Conservation (phyloP, 495 filamentous ascomycete species). For the Pyrenopolyporus hunteri region DNA sequence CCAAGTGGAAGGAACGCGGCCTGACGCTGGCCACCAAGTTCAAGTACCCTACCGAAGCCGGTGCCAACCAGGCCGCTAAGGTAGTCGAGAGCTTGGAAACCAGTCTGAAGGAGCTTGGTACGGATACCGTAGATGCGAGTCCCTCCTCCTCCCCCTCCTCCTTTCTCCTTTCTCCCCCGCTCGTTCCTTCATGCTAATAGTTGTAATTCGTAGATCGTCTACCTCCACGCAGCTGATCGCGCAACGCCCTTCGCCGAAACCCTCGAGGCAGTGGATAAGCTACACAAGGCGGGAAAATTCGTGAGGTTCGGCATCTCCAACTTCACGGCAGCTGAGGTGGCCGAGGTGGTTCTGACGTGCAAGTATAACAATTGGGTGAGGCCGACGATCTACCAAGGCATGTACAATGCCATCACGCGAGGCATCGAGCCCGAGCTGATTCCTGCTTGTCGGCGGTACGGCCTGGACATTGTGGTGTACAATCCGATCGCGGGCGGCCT, state of each 20-base stretch:
- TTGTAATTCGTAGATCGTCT: conserved; percentile 64
- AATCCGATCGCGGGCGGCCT: conserved; percentile 85
- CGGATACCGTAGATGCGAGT: conserved; percentile 72
- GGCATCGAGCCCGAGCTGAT: conserved; percentile 82
- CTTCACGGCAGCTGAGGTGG: conserved; percentile 88
- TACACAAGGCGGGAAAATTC: conserved; percentile 90
- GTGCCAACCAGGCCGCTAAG: conserved; percentile 64
- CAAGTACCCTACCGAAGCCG: conserved; percentile 65
- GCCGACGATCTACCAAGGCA: conserved; percentile 69
- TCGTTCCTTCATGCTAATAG: conserved; percentile 1
- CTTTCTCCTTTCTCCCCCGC: not conserved
- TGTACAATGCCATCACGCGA: conserved; percentile 78
- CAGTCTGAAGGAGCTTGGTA: conserved; percentile 73
- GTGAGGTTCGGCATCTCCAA: conserved; percentile 81
- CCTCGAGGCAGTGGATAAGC: conserved; percentile 73
- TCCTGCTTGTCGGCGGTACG: conserved; percentile 80
- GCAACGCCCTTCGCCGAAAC: conserved; percentile 80
- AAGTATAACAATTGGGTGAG: conserved; percentile 76
- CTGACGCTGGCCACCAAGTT: conserved; percentile 85
- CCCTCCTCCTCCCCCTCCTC: not conserved
- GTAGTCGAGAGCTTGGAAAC: conserved; percentile 66
- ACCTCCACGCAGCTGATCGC: conserved; percentile 85
- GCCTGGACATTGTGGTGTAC: conserved; percentile 88
- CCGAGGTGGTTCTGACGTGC: conserved; percentile 84
- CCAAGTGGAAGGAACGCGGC: conserved; percentile 81